phyloP scores from a whole-genome alignment of 2,329 filamentous ascomycete genomes.

The Exophiala oligosperma region DNA sequence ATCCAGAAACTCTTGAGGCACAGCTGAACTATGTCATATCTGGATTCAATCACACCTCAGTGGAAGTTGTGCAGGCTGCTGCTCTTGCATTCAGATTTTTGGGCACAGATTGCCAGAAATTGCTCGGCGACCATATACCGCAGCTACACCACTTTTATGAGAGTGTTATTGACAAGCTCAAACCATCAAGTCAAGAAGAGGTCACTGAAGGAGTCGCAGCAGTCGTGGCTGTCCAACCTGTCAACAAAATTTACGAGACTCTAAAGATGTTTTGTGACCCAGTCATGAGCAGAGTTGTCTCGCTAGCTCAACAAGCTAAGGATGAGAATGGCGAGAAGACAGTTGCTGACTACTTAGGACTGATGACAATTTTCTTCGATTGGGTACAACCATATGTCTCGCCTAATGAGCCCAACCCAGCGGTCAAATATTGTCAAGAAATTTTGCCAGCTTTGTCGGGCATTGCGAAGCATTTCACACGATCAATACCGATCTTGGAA shows the following conservation, averaged over 20 bases:
- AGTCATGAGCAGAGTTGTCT: slow-evolving; percentile 79
- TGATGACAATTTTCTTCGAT: slow-evolving; percentile 89
- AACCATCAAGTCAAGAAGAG: slow-evolving; percentile 86
- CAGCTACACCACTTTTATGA: slow-evolving; percentile 93
- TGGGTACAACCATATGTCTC: slow-evolving; percentile 72
- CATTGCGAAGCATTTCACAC: slow-evolving; percentile 83
- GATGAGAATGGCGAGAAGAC: slow-evolving; percentile 81
- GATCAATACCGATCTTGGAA: slow-evolving; percentile 86
- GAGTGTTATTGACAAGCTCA: slow-evolving; percentile 81
- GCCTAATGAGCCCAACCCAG: slow-evolving; percentile 74
- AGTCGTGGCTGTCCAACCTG: slow-evolving; percentile 83
- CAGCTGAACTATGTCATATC: slow-evolving; percentile 96
- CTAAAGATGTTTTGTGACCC: slow-evolving; percentile 94
- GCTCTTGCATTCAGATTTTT: slow-evolving; percentile 96
- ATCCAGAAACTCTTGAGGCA: slow-evolving; percentile 86
- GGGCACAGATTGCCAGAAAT: slow-evolving; percentile 87
- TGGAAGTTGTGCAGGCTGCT: slow-evolving; percentile 86
- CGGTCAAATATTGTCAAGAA: slow-evolving; percentile 94
- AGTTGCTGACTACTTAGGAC: slow-evolving; percentile 85
- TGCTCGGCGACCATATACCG: slow-evolving; percentile 78
- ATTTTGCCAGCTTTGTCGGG: slow-evolving; percentile 85
- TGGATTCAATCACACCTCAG: slow-evolving; percentile 84
- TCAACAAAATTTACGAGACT: slow-evolving; percentile 75
- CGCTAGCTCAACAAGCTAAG: slow-evolving; percentile 79
- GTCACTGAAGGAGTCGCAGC: slow-evolving; percentile 93